These are phyloP conservation scores for Vicia sativa DNA, from an alignment of 306 rosid species.

Conservation along the genomic window DNA sequence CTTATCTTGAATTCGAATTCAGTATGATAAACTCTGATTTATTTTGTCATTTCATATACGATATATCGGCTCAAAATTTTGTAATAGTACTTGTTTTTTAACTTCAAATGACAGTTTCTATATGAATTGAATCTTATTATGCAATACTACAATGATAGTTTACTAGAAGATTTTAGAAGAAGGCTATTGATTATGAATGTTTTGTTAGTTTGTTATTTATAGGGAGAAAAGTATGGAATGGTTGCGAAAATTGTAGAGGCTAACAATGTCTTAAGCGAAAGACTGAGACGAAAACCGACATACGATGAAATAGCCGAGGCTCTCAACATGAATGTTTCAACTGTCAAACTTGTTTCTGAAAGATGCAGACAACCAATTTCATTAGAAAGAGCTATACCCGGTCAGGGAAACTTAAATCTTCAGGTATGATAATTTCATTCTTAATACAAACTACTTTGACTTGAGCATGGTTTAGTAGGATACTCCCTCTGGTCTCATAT, in stretches of 20 bases:
- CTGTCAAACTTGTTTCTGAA: constrained; percentile 56
- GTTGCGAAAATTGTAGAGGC: constrained; percentile 68
- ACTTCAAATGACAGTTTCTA: too few species aligned
- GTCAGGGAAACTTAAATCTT: not conserved
- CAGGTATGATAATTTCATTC: not conserved
- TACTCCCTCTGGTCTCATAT: too few species aligned
- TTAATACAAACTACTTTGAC: not conserved
- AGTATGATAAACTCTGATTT: too few species aligned
- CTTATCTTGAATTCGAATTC: too few species aligned
- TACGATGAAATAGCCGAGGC: constrained; percentile 58
- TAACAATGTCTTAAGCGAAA: constrained; percentile 50
- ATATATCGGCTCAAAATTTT: too few species aligned
- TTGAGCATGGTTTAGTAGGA: too few species aligned
- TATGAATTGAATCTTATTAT: not conserved
- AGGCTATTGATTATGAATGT: constrained; percentile 61
- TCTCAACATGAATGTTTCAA: constrained; percentile 51
- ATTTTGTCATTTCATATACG: too few species aligned
- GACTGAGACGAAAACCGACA: constrained; percentile 54
- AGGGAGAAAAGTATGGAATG: constrained; percentile 62
- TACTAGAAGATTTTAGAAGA: constrained; percentile 16
- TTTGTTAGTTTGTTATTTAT: constrained; percentile 68
- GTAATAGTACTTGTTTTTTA: too few species aligned
- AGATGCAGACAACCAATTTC: constrained; percentile 64
- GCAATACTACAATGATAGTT: not conserved
- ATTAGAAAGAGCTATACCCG: constrained; percentile 42